phyloP scores from a whole-genome alignment of 306 rosid species.

The Vigna trinervia region DNA sequence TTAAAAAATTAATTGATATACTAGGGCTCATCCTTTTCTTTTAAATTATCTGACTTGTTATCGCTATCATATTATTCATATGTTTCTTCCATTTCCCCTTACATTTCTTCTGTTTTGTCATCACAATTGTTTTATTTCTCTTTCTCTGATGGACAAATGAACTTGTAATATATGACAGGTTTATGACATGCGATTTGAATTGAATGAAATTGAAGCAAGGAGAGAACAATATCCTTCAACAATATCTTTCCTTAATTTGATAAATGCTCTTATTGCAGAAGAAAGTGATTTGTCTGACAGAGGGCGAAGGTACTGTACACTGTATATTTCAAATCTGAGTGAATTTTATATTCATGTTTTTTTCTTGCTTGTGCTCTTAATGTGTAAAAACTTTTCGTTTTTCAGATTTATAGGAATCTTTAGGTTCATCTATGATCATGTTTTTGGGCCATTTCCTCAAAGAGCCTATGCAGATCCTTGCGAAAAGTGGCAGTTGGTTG shows the following conservation, averaged over 20 bases:
- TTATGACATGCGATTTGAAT: constrained; percentile 96
- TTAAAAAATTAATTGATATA: constrained; percentile 13
- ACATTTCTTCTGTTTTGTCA: background rate
- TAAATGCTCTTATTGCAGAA: constrained; percentile 93
- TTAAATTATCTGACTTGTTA: constrained; percentile 11
- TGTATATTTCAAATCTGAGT: constrained; percentile 29
- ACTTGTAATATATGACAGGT: constrained; percentile 63
- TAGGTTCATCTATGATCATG: constrained; percentile 93
- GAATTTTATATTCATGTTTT: constrained; percentile 5
- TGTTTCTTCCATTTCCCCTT: constrained; percentile 20
- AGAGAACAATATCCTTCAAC: constrained; percentile 96
- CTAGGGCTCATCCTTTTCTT: constrained; percentile 13
- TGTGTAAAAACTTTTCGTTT: constrained; percentile 3
- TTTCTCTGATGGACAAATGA: constrained; percentile 31
- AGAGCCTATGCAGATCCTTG: constrained; percentile 88
- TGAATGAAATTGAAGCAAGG: constrained; percentile 96
- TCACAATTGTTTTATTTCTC: constrained; percentile 17
- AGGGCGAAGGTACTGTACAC: constrained; percentile 77
- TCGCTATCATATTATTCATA: constrained; percentile 32
- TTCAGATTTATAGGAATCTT: constrained; percentile 95
- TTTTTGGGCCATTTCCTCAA: constrained; percentile 97
- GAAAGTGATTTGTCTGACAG: constrained; percentile 89
- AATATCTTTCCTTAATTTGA: constrained; percentile 86
- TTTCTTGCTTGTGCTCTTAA: constrained; percentile 21
- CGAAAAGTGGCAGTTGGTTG: constrained; percentile 96